These are phyloP conservation scores for Microstegium vimineum DNA, from an alignment of 176 grass and related monocot species.

Conservation along the genomic window DNA sequence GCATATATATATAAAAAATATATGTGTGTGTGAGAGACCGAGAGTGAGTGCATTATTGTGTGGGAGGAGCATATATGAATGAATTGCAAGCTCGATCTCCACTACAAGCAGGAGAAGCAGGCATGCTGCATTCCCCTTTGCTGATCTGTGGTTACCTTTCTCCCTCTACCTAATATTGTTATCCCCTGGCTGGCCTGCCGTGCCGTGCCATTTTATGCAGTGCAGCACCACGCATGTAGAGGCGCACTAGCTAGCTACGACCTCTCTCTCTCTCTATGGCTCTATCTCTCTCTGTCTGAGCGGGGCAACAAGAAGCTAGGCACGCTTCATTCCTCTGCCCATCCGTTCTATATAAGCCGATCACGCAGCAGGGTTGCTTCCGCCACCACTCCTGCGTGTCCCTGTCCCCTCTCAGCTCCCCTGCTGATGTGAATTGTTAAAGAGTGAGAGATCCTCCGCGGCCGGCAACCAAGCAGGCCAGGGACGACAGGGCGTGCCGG, in stretches of 20 bases:
- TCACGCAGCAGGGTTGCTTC: not conserved
- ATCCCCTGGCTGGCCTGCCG: conserved; percentile 9
- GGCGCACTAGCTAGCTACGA: not conserved
- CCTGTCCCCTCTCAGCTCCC: too few relatives aligned
- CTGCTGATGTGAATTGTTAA: not conserved
- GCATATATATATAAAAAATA: too few relatives aligned
- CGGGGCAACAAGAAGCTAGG: too few relatives aligned
- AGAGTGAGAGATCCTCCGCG: not conserved
- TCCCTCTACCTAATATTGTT: conserved; percentile 31
- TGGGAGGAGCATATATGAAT: not conserved
- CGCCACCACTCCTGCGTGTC: conserved; percentile 16
- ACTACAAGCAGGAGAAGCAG: not conserved
- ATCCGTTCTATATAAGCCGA: conserved; percentile 24
- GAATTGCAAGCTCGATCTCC: conserved; percentile 32
- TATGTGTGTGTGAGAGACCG: too few relatives aligned
- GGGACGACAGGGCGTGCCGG: too few relatives aligned
- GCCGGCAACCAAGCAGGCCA: too few relatives aligned
- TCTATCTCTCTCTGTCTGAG: too few relatives aligned
- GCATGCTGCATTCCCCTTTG: not conserved
- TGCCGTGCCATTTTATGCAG: not conserved
- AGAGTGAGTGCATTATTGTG: not conserved
- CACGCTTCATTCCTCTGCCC: not conserved
- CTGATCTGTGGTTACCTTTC: not conserved
- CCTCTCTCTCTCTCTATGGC: too few relatives aligned
- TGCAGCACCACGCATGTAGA: not conserved